Percentiles rank a stretch among this genome's conserved stretches.
Evolutionary conservation across 2,329 filamentous ascomycete species (phyloP).

Genomic region (Cylindrodendrum hubeiense): DNA sequence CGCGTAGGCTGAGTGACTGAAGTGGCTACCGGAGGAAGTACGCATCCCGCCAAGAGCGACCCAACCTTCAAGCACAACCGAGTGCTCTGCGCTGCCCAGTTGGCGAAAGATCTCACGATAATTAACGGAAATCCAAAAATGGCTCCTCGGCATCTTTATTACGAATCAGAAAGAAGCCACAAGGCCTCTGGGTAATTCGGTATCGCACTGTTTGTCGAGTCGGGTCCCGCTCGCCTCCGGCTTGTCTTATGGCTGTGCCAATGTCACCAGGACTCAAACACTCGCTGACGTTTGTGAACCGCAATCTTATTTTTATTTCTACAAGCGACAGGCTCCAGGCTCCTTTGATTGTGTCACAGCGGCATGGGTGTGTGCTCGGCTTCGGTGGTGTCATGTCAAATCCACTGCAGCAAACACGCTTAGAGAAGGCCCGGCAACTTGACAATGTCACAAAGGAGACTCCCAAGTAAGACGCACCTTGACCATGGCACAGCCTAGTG

Average conservation of each 20-base stretch:
- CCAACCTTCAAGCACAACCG: background rate
- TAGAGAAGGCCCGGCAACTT: background rate
- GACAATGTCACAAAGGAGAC: background rate
- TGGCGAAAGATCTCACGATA: background rate
- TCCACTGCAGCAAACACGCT: conserved; percentile 11
- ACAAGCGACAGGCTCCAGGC: conserved; percentile 17
- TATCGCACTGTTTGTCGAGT: background rate
- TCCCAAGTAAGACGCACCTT: background rate
- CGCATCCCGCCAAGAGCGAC: conserved; percentile 8
- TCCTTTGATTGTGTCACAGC: conserved; percentile 18
- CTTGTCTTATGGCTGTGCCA: background rate
- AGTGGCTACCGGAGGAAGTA: background rate
- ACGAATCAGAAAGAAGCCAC: background rate
- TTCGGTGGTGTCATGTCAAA: background rate
- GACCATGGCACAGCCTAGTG: background rate
- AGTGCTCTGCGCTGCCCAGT: background rate
- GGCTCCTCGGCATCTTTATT: background rate
- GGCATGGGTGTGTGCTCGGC: background rate
- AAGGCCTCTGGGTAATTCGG: background rate
- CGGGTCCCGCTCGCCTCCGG: background rate
- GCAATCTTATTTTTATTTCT: conserved; percentile 16
- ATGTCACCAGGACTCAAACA: conserved; percentile 11
- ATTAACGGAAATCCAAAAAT: background rate
- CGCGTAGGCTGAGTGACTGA: background rate
- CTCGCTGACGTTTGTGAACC: conserved; percentile 13